Evolutionary conservation across 2,329 filamentous ascomycete genomes (phyloP).

Genomic region (Penicillium sp.): DNA sequence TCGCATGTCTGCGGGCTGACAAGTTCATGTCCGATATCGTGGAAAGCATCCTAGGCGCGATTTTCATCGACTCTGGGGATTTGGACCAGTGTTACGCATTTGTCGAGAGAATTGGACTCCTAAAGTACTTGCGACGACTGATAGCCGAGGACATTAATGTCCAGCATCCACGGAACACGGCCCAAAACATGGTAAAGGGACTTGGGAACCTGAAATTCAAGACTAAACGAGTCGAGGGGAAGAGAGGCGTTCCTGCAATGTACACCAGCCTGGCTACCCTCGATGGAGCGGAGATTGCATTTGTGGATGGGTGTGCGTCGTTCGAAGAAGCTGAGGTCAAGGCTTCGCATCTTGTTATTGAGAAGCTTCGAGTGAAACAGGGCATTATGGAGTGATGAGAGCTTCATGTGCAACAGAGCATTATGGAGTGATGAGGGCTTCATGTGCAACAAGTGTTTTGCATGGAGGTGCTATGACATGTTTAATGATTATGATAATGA

Average conservation of each 20-base stretch:
- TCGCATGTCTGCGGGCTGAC: constrained; percentile 59
- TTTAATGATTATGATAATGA: not conserved
- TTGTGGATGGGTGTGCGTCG: constrained; percentile 23
- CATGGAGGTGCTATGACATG: not conserved
- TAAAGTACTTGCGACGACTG: constrained; percentile 58
- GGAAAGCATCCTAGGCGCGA: constrained; percentile 72
- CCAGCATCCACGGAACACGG: constrained; percentile 60
- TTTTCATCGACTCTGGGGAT: constrained; percentile 73
- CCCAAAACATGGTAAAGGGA: constrained; percentile 53
- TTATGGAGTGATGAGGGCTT: not conserved
- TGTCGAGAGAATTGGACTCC: constrained; percentile 59
- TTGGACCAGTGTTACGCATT: constrained; percentile 57
- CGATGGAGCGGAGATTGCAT: constrained; percentile 14
- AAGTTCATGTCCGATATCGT: constrained; percentile 84
- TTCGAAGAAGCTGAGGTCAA: constrained; percentile 30
- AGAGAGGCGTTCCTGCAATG: constrained; percentile 11
- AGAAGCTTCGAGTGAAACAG: constrained; percentile 6
- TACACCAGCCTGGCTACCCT: constrained; percentile 20
- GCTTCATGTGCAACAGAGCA: constrained; percentile 2
- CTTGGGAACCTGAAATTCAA: constrained; percentile 14
- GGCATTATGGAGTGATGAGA: not conserved
- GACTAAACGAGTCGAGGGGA: constrained; percentile 10
- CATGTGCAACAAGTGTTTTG: too few species aligned
- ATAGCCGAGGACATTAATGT: constrained; percentile 54
- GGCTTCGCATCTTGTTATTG: constrained; percentile 20